A percentile compares a stretch with the other conserved stretches of the same genome.
Evolutionary conservation across 257 asterid genomes (phyloP).

Genomic region (Lithospermum erythrorhizon): DNA sequence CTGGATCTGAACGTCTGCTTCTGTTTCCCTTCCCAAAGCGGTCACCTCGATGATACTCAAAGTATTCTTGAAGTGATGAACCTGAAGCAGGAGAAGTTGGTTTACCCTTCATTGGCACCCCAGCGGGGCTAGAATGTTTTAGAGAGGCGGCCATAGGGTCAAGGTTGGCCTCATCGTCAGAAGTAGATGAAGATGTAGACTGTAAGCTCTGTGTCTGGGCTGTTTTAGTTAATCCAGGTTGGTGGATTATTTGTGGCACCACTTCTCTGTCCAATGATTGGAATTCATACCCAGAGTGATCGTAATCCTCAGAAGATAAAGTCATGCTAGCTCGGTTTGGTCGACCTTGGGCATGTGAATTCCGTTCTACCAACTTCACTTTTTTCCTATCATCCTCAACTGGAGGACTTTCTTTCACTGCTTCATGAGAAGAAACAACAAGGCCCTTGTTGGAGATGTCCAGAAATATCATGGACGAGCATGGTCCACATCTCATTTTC

Average conservation of each 20-base stretch:
- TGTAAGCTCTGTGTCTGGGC: constrained; percentile 23
- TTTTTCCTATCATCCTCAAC: constrained; percentile 15
- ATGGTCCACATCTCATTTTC: constrained; percentile 66
- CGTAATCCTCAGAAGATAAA: constrained; percentile 54
- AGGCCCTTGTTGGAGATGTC: constrained; percentile 33
- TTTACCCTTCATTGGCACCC: constrained; percentile 22
- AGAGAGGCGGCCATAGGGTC: constrained; percentile 12
- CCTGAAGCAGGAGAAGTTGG: constrained; percentile 39
- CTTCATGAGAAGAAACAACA: constrained; percentile 26
- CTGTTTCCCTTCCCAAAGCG: constrained; percentile 30
- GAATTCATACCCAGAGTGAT: constrained; percentile 47
- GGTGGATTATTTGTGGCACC: constrained; percentile 16
- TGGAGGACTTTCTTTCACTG: constrained; percentile 17
- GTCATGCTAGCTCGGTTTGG: constrained; percentile 26
- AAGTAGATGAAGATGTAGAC: constrained; percentile 33
- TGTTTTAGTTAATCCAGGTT: constrained; percentile 22
- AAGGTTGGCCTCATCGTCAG: constrained; percentile 36
- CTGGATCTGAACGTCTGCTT: constrained; percentile 40
- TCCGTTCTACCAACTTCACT: constrained; percentile 11
- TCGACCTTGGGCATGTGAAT: constrained; percentile 14
- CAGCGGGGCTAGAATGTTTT: constrained; percentile 23
- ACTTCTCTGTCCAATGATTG: constrained; percentile 49
- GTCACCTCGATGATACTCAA: constrained; percentile 32
- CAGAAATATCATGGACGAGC: constrained; percentile 42
- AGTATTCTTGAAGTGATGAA: constrained; percentile 53